A percentile compares a stretch with the other conserved stretches of the same genome.
These are phyloP conservation scores for Saccharum officinarum DNA, from an alignment of 176 grass and related monocot genomes.

Conservation along the genomic window DNA sequence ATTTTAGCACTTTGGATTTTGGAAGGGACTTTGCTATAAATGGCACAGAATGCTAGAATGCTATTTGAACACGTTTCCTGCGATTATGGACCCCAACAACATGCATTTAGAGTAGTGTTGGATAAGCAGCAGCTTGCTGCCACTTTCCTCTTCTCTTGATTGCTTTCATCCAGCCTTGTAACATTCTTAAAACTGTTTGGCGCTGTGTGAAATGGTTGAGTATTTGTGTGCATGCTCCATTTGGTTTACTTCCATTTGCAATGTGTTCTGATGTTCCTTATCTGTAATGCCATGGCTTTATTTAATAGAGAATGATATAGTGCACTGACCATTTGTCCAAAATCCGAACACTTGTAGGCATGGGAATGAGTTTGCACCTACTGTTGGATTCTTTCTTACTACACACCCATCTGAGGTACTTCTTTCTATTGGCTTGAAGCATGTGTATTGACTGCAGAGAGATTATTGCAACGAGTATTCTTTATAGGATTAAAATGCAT, in stretches of 20 bases:
- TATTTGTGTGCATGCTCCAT: neutral
- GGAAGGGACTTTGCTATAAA: neutral
- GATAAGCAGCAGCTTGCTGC: neutral
- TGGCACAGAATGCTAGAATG: neutral
- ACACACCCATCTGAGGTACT: slow-evolving; percentile 68
- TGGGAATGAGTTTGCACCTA: slow-evolving; percentile 73
- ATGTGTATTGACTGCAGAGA: neutral
- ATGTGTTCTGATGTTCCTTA: neutral
- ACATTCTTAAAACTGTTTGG: neutral
- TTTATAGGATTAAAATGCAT: neutral
- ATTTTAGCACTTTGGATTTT: neutral
- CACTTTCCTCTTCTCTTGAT: neutral
- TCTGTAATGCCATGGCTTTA: neutral
- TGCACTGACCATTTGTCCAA: neutral
- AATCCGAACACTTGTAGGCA: slow-evolving; percentile 42
- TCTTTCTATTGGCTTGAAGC: neutral
- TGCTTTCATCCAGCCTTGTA: neutral
- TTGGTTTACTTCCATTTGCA: neutral
- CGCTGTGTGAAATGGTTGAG: neutral
- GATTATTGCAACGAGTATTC: neutral
- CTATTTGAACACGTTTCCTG: neutral
- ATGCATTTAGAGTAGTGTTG: neutral
- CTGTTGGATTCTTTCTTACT: slow-evolving; percentile 64
- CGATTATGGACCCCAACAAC: neutral
- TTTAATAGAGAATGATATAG: neutral